These are phyloP conservation scores for Blastocystis sp. DNA, from an alignment of 352 stramenopile species.

Conservation along the genomic window DNA sequence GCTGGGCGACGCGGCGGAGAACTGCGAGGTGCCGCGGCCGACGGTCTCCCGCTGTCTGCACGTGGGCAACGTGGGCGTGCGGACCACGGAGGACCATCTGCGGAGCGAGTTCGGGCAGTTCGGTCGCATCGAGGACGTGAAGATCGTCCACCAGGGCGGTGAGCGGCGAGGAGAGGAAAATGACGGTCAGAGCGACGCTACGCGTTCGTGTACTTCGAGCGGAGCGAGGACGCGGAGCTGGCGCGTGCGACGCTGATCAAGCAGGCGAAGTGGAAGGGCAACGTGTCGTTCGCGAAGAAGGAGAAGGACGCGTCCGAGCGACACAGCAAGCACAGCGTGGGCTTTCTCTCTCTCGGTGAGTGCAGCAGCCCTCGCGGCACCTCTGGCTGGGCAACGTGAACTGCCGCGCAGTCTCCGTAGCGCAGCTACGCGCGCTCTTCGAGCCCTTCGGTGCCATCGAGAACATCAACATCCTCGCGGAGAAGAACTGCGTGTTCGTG, in stretches of 20 bases:
- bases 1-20: no score
- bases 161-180: not conserved
- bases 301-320: not conserved
- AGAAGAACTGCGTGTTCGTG: not conserved
- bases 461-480: not conserved
- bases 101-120: not conserved
- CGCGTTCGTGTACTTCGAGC: slow-evolving; percentile 3
- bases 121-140: not conserved
- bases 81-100: not conserved
- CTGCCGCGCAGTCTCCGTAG: not conserved
- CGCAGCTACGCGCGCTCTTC: not conserved
- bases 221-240: not conserved
- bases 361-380: not conserved
- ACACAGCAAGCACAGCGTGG: not conserved
- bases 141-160: slow-evolving; percentile 25
- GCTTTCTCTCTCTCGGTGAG: not conserved
- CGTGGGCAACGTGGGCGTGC: not conserved
- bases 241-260: not conserved
- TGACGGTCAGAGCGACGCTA: not conserved
- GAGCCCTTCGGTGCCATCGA: not conserved
- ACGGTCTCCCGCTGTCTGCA: not conserved
- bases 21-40: not conserved
- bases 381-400: not conserved
- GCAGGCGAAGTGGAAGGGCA: slow-evolving; percentile 23
- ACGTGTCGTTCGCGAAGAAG: slow-evolving; percentile 6